Percentiles rank a stretch among this genome's conserved stretches.
phyloP scores from a whole-genome alignment of 116 monocot genomes.

The Papilionanthe hybrid region DNA sequence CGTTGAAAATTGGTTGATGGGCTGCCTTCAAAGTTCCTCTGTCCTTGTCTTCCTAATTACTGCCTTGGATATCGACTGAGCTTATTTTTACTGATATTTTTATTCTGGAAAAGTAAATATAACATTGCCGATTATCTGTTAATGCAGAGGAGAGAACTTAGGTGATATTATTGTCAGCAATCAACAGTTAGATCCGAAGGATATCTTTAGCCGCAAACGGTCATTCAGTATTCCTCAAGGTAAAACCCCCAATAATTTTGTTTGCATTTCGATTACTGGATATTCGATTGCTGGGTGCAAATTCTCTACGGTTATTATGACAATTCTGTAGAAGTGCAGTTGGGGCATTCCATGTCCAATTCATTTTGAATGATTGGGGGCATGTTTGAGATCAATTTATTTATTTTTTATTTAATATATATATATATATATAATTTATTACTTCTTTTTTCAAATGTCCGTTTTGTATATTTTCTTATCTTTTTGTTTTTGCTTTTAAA shows the following conservation, averaged over 20 bases:
- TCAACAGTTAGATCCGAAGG: slow-evolving; percentile 29
- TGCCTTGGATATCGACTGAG: background rate
- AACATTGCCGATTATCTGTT: background rate
- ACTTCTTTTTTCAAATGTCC: too few species aligned
- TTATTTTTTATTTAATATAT: too few species aligned
- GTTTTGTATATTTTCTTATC: too few species aligned
- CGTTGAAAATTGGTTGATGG: background rate
- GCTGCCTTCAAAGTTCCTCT: background rate
- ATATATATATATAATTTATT: too few species aligned
- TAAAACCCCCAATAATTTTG: slow-evolving; percentile 11
- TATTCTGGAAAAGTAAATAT: too few species aligned
- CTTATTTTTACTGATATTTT: background rate
- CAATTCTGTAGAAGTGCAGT: too few species aligned
- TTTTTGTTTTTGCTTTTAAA: too few species aligned
- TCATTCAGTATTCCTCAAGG: slow-evolving; percentile 54
- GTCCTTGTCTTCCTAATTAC: background rate
- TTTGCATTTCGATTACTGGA: background rate
- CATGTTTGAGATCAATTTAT: too few species aligned
- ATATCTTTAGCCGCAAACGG: slow-evolving; percentile 45
- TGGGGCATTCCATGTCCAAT: background rate
- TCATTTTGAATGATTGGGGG: background rate
- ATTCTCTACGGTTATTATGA: background rate
- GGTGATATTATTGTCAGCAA: slow-evolving; percentile 29
- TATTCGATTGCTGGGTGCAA: background rate
- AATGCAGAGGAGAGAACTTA: slow-evolving; percentile 63